These are phyloP conservation scores for Heterobasidion irregulare DNA, from an alignment of 1,284 basidiomycete species.

Conservation along the genomic window DNA sequence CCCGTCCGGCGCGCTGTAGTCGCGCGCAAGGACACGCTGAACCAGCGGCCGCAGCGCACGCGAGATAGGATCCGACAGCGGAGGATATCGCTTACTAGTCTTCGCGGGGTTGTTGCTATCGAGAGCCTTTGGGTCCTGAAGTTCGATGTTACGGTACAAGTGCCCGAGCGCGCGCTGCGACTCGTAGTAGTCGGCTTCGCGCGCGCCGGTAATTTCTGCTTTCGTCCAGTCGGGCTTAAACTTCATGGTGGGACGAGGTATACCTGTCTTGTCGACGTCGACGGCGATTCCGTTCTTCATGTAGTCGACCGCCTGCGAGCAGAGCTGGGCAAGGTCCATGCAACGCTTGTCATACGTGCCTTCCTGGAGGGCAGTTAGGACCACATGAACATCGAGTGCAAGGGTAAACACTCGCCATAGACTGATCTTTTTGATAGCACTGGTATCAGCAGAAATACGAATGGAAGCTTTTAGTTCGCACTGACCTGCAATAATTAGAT, in stretches of 20 bases:
- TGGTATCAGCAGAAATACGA: not conserved
- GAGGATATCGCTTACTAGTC: not conserved
- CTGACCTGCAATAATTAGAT: slow-evolving; percentile 67
- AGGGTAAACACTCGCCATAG: slow-evolving; percentile 32
- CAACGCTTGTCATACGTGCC: slow-evolving; percentile 64
- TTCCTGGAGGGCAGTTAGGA: slow-evolving; percentile 26
- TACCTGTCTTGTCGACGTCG: slow-evolving; percentile 35
- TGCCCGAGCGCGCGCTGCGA: slow-evolving; percentile 61
- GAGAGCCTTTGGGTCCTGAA: slow-evolving; percentile 23
- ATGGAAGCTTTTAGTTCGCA: slow-evolving; percentile 4
- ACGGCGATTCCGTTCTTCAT: slow-evolving; percentile 65
- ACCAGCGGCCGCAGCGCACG: slow-evolving; percentile 31
- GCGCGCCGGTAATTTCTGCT: slow-evolving; percentile 50
- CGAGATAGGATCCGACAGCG: slow-evolving; percentile 38
- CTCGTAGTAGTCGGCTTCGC: slow-evolving; percentile 59
- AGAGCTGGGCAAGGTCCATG: slow-evolving; percentile 54
- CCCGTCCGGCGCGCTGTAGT: not conserved
- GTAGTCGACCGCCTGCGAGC: slow-evolving; percentile 64
- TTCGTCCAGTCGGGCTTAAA: slow-evolving; percentile 74
- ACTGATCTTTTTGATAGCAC: slow-evolving; percentile 44
- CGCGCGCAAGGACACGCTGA: slow-evolving; percentile 22
- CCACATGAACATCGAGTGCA: not conserved
- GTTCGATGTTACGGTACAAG: slow-evolving; percentile 53
- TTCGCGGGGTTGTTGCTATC: not conserved
- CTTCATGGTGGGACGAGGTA: slow-evolving; percentile 44